These are phyloP conservation scores for Polymyxa betae DNA, from an alignment of 208 protist genomes.

Conservation along the genomic window DNA sequence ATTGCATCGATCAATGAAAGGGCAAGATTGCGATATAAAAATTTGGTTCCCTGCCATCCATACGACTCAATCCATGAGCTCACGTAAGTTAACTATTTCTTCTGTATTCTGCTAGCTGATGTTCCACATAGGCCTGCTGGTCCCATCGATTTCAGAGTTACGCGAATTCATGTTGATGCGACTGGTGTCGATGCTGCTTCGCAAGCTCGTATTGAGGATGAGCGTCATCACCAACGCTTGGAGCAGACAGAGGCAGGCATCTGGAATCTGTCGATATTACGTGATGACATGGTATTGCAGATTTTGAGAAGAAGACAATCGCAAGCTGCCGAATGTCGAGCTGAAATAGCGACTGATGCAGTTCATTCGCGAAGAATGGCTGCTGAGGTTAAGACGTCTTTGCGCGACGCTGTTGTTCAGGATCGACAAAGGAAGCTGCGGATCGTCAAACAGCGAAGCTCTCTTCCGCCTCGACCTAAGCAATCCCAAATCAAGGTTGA, in stretches of 20 bases:
- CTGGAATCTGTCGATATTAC: neutral
- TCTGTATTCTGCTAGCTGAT: neutral
- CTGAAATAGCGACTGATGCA: neutral
- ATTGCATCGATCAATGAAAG: slow-evolving; percentile 6
- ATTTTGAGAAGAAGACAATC: neutral
- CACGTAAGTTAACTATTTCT: neutral
- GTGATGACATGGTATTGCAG: neutral
- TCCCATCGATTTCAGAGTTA: neutral
- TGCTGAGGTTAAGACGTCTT: neutral
- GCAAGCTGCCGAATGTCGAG: neutral
- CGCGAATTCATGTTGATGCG: neutral
- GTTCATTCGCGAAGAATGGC: neutral
- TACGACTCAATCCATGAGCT: neutral
- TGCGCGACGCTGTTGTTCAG: neutral
- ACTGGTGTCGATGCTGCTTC: neutral
- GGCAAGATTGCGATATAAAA: neutral
- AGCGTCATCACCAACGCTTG: neutral
- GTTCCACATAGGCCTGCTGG: neutral
- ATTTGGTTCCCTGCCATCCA: neutral
- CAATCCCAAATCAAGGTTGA: no score
- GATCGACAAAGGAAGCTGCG: neutral
- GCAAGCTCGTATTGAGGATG: neutral
- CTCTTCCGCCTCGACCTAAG: neutral
- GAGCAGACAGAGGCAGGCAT: neutral
- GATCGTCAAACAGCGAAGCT: neutral